Base-by-base conservation (phyloP, 2,329 filamentous ascomycete genomes). In the Clarireedia hainanense region DNA sequence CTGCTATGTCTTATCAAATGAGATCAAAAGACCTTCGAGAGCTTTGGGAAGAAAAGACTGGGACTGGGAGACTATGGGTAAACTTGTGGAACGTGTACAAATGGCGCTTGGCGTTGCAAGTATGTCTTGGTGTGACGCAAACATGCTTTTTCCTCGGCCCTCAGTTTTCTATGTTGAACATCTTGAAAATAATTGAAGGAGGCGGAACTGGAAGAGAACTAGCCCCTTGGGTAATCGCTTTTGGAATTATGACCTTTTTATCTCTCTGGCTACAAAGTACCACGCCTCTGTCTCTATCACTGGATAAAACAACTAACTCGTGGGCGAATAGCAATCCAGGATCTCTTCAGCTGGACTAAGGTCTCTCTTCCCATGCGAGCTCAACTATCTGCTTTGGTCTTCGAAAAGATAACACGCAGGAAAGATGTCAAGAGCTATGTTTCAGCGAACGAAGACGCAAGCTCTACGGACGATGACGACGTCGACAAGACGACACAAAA, bases 371-470 rank as follows among this genome's bases (percentile, higher is more conserved):
- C 86, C 0, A 73, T 91, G 15, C 81, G 85, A 50, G 79, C 83
- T 20, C 83, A 89, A 62, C 73, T 92, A 3, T 82, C 85, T 2
- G 79, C 85, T 0, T 75, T 90, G 15, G 79, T 91, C 14, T 91
- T 90, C 63, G 80, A 84, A 58, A 92, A 92, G 68, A 80, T 86
- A 0, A 81, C 90, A 75, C 79, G 83, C 37, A 79, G 83, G 52
- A 91, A 91, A 67, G 87, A 91, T 66, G 77, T 79, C 20, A 75
- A 66, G 17, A 62, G 73, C 43, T 81, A 78, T 61, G 39, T 47
- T 76, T 90, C 10, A 2, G 37, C 48, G 3, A 42, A 57, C 3
- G 17, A 51, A 47, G 34, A 54, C 23, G 52, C 24, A 1, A 7
- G 37, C 17, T 23, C 50, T 50, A 6, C 76, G 89, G 27, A 75